Base-by-base conservation (phyloP, 352 stramenopile genomes). In the Pseudoperonospora humuli region DNA sequence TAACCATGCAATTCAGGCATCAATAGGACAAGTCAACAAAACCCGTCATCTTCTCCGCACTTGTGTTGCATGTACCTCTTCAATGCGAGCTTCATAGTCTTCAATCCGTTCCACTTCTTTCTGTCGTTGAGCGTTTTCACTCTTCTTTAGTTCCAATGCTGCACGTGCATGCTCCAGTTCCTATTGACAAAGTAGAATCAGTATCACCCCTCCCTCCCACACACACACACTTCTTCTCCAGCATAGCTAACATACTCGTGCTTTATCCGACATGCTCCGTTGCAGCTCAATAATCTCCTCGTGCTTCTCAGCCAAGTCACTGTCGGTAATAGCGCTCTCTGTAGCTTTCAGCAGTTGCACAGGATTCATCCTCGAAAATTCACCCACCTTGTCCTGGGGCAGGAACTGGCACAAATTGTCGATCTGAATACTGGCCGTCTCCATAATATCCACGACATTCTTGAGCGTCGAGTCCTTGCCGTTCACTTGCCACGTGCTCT, bases 391-490 rank as follows among this genome's bases (percentile, higher is more conserved):
- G 55, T 99, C 95, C 62, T 99, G 96, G 2, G 96, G 96, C 17
- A 99, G 61, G 53, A 99, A 98, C 34, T 98, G 97, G 48, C 95
- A 99, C 24, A 99, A 72, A 55, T 99, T 99, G 64, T 98, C 91
- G 57, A 99, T 95, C 50, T 96, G 78, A 50, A 99, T 98, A 26
- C 92, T 79, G n/a, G 87, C 68, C 11, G 68, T 54, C 27, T 83
- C 56, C 45, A 97, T 93, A 5, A 97, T 47, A 10, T 84, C 61
- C 5, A 56, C 63, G 19, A 94, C 64, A 8, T 74, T 67, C 47
- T 85, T 88, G 3, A 86, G 68, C 31, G 73, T 85, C 20, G 70
- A 56, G 36, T 86, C 74, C 18, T 60, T 71, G 13, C 71, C 77
- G 34, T 94, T 70, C 19, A 94, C 60, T 40, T 82, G 71, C 82